phyloP scores from a whole-genome alignment of 345 rosid species.

The Heritiera littoralis region DNA sequence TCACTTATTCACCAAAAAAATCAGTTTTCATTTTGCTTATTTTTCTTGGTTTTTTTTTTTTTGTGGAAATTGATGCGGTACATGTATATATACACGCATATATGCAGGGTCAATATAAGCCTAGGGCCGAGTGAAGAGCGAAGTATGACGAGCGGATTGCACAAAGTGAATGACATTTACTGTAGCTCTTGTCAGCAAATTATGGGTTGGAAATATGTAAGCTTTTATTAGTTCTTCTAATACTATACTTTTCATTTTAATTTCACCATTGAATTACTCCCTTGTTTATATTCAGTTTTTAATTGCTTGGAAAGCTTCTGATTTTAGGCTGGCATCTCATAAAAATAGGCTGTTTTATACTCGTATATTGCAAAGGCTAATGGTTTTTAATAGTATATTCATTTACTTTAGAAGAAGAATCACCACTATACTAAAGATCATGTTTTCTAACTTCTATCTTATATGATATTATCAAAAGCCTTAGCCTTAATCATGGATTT shows the following conservation, averaged over 20 bases:
- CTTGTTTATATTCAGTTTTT: not conserved
- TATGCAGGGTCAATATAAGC: slow-evolving; percentile 41
- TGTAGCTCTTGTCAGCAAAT: slow-evolving; percentile 51
- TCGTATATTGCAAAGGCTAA: not conserved
- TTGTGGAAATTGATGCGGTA: no score
- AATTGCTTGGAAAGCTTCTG: not conserved
- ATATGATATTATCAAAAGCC: not conserved
- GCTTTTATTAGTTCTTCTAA: slow-evolving; percentile 10
- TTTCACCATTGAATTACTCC: not conserved
- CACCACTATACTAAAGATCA: no score
- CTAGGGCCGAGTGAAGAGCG: slow-evolving; percentile 42
- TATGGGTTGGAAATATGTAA: slow-evolving; percentile 49
- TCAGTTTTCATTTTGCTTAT: not conserved
- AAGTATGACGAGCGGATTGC: slow-evolving; percentile 36
- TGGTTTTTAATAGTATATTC: no score
- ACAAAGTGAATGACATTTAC: slow-evolving; percentile 40
- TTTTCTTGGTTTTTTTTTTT: not conserved
- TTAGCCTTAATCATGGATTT: not conserved
- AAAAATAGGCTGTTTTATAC: not conserved
- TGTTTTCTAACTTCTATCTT: not conserved
- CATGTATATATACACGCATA: no score
- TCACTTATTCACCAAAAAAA: no score
- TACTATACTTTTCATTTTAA: not conserved
- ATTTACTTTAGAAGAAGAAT: no score
- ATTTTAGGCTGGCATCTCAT: not conserved